phyloP scores from a whole-genome alignment of 2,329 filamentous ascomycete species.

The Penicillium hordei region DNA sequence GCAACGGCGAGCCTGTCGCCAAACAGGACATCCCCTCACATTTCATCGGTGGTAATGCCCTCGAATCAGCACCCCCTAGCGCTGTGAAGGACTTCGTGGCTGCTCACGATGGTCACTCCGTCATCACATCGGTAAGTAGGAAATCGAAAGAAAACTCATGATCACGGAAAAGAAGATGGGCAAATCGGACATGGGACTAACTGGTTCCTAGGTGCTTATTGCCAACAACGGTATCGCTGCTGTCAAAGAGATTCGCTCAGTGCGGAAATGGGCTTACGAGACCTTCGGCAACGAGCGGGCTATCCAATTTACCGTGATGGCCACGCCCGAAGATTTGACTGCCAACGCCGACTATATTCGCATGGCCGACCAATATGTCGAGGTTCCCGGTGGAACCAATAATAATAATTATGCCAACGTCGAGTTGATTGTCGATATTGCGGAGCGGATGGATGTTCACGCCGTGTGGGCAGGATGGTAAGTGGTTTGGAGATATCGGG shows the following conservation, averaged over 20 bases:
- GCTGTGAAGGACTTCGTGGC: conserved; percentile 96
- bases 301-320: conserved; percentile 99
- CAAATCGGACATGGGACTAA: conserved; percentile 12
- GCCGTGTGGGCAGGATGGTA: conserved; percentile 99
- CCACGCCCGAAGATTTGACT: conserved; percentile 93
- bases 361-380: conserved; percentile 99
- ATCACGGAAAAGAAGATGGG: no score
- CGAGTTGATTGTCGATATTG: conserved; percentile 97
- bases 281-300: conserved; percentile 97
- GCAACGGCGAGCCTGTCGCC: conserved; percentile 67
- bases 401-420: conserved; percentile 99
- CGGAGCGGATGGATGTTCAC: conserved; percentile 97
- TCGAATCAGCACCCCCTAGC: conserved; percentile 77
- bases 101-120: conserved; percentile 86
- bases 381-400: conserved; percentile 97
- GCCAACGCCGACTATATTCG: conserved; percentile 99
- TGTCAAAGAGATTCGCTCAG: conserved; percentile 98
- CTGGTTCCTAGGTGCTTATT: conserved; percentile 77
- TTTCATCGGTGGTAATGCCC: conserved; percentile 92
- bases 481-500: conserved; percentile 35
- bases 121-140: conserved; percentile 82
- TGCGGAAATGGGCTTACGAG: conserved; percentile 99
- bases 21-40: conserved; percentile 83
- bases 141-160: neutral
- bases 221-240: conserved; percentile 99